Evolutionary conservation across 2,329 filamentous ascomycete species (phyloP).

Genomic region (Pseudogymnoascus verrucosus): DNA sequence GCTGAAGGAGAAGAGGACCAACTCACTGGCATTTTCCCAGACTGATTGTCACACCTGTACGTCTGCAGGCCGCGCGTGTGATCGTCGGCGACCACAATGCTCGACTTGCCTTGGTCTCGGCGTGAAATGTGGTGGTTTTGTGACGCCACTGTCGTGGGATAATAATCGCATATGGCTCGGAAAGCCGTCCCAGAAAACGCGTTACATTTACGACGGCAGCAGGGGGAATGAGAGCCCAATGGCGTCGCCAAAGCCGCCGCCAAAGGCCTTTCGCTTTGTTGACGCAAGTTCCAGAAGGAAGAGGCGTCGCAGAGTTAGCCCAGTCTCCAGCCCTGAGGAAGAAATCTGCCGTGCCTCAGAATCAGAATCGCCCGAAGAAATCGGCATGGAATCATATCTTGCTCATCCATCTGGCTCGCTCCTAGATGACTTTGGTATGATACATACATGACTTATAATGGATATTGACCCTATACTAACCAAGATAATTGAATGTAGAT

Average conservation of each 20-base stretch:
- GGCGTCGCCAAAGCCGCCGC: neutral
- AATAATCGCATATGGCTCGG: constrained; percentile 10
- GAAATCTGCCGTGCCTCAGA: neutral
- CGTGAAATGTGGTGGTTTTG: constrained; percentile 16
- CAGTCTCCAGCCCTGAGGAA: neutral
- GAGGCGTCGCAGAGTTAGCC: constrained; percentile 1
- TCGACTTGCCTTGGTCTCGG: constrained; percentile 18
- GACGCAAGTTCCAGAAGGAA: constrained; percentile 2
- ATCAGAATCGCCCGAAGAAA: neutral
- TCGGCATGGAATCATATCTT: neutral
- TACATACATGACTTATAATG: neutral
- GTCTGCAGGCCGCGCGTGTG: constrained; percentile 16
- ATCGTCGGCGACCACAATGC: constrained; percentile 21
- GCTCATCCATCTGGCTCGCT: neutral
- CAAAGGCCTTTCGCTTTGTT: constrained; percentile 4
- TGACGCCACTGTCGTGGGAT: constrained; percentile 16
- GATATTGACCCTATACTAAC: neutral
- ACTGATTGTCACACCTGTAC: constrained; percentile 24
- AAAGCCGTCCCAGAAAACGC: neutral
- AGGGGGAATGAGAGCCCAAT: neutral
- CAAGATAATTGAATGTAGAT: neutral
- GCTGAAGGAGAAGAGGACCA: constrained; percentile 25
- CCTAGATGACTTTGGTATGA: constrained; percentile 1
- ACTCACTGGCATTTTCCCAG: constrained; percentile 21
- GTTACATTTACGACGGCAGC: neutral